phyloP scores from a whole-genome alignment of 768 basidiomycete genomes.

The Naganishia vaughanmartiniae region DNA sequence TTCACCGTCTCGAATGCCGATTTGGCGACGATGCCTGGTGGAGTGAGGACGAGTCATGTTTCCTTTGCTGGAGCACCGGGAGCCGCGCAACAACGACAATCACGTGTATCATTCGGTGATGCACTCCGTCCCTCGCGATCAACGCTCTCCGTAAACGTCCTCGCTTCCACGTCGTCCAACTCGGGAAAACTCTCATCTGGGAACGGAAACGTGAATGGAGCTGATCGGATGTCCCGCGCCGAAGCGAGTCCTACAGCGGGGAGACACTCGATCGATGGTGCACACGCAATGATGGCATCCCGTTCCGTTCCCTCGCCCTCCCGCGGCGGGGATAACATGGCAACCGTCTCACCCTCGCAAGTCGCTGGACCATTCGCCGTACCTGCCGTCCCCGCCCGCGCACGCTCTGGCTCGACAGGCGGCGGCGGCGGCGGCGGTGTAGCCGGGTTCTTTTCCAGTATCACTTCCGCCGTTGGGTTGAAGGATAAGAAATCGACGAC shows the following conservation, averaged over 20 bases:
- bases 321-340: constrained; percentile 28
- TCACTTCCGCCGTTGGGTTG: constrained; percentile 24
- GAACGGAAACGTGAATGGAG: background rate
- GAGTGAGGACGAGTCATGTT: constrained; percentile 47
- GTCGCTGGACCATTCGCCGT: constrained; percentile 42
- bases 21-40: constrained; percentile 33
- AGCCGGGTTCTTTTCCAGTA: constrained; percentile 20
- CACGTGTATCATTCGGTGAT: constrained; percentile 50
- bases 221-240: constrained; percentile 1
- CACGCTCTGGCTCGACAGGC: background rate
- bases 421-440: constrained; percentile 16
- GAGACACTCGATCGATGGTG: constrained; percentile 29
- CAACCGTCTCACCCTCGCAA: constrained; percentile 48
- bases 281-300: constrained; percentile 39
- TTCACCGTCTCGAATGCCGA: constrained; percentile 38
- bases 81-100: constrained; percentile 34
- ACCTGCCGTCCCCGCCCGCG: constrained; percentile 1
- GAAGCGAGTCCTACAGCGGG: constrained; percentile 8
- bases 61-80: constrained; percentile 48
- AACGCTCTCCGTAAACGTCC: constrained; percentile 31
- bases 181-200: no score
- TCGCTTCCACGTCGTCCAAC: constrained; percentile 33
- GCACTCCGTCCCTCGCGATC: constrained; percentile 41
- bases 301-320: background rate
- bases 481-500: constrained; percentile 20